A percentile compares a stretch with the other conserved stretches of the same genome.
These are phyloP conservation scores for Theobroma cacao DNA, from an alignment of 345 rosid species.

Conservation along the genomic window DNA sequence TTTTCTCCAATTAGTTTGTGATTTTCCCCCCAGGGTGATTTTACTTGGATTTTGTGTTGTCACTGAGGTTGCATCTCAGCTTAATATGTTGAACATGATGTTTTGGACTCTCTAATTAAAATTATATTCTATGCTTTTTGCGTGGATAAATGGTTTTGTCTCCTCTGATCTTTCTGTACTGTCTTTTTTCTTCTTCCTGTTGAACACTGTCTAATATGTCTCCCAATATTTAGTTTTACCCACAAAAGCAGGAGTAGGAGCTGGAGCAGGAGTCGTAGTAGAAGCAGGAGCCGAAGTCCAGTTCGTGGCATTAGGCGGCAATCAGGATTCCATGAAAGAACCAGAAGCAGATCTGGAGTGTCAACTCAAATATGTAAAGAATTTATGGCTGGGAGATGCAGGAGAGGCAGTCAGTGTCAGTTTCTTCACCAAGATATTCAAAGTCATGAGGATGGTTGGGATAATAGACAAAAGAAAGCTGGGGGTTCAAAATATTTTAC, in stretches of 20 bases:
- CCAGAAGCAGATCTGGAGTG: constrained; percentile 43
- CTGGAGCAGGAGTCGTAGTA: constrained; percentile 44
- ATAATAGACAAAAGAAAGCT: constrained; percentile 43
- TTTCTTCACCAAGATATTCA: constrained; percentile 53
- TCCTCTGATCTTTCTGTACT: not conserved
- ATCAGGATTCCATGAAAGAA: constrained; percentile 56
- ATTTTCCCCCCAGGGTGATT: not conserved
- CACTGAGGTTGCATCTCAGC: not conserved
- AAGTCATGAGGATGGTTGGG: constrained; percentile 49
- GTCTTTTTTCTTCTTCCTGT: not conserved
- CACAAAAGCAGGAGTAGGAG: constrained; percentile 39
- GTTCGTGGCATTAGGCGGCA: constrained; percentile 53
- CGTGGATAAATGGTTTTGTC: not conserved
- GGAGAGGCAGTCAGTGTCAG: constrained; percentile 58
- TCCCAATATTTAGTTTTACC: not conserved
- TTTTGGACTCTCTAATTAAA: not conserved
- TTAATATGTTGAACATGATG: not conserved
- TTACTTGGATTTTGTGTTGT: not conserved
- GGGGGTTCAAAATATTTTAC: constrained; percentile 42
- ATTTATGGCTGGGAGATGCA: constrained; percentile 66
- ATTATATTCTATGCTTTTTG: not conserved
- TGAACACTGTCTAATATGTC: not conserved
- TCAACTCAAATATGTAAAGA: constrained; percentile 60
- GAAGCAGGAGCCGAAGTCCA: constrained; percentile 81
- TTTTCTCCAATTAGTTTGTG: not conserved